Evolutionary conservation across 1,284 basidiomycete species (phyloP), one percentile per base, ranked within the genome.

Genomic region (Austropuccinia psidii): DNA sequence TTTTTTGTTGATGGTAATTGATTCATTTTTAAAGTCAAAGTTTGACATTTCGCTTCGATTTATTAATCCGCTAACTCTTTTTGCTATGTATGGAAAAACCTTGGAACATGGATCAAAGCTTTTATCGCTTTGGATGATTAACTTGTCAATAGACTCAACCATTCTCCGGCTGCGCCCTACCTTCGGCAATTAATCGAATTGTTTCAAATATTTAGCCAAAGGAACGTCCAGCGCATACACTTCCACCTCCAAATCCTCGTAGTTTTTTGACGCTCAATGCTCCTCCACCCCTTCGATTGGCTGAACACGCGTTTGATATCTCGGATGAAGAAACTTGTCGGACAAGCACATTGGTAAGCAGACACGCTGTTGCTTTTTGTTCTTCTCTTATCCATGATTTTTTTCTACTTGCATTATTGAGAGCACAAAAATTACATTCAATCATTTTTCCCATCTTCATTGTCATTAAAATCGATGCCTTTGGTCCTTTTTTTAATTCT

Each of bases 1-100:
- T 97, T 96, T 85, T 98, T 98, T 81, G 85, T 95, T 67, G 96
- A 98, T 80, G 89, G 94, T 91, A 77, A n/a, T n/a, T n/a, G n/a
- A n/a, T n/a, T n/a, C n/a, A n/a, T n/a, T n/a, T n/a, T n/a, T n/a
- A n/a, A n/a, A n/a, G n/a, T n/a, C n/a, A n/a, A n/a, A n/a, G n/a
- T n/a, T n/a, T n/a, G n/a, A n/a, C n/a, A n/a, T n/a, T n/a, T n/a
- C n/a, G n/a, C n/a, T n/a, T n/a, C n/a, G n/a, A n/a, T n/a, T n/a
- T n/a, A n/a, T n/a, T n/a, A n/a, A n/a, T n/a, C n/a, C n/a, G n/a
- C n/a, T n/a, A n/a, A n/a, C n/a, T n/a, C 24, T 29, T 47, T 60
- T 37, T 2, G 24, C n/a, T 21, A 43, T 43, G 17, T 61, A 17
- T 2, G 1, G 5, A 43, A 21, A 6, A 24, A 39, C 29, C n/a